Evolutionary conservation across 768 basidiomycete genomes (phyloP).

Genomic region (Phlegmacium glaucopus): DNA sequence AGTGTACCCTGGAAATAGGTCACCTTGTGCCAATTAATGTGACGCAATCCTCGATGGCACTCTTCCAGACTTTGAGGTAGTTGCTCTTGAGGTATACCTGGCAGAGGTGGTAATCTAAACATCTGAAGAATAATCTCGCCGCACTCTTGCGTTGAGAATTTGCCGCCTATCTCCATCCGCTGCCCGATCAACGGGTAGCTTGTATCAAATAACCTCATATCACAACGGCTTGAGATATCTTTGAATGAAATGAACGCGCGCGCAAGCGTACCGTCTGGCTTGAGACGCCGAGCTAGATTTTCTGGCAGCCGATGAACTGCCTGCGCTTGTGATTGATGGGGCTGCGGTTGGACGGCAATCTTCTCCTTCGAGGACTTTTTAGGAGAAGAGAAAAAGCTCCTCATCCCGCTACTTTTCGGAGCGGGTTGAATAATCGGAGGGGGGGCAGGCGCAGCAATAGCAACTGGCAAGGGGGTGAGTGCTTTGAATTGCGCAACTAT

Average conservation of each 20-base stretch:
- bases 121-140: constrained; percentile 90
- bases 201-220: constrained; percentile 81
- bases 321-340: constrained; percentile 34
- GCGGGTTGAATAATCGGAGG: constrained; percentile 45
- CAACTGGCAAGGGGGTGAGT: constrained; percentile 35
- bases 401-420: constrained; percentile 59
- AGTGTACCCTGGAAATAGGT: constrained; percentile 91
- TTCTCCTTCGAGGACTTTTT: constrained; percentile 58
- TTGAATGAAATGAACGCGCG: constrained; percentile 88
- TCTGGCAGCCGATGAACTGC: constrained; percentile 52
- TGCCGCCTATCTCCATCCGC: constrained; percentile 52
- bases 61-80: constrained; percentile 93
- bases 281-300: constrained; percentile 79
- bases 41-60: constrained; percentile 81
- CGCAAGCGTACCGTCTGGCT: constrained; percentile 84
- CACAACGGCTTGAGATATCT: constrained; percentile 79
- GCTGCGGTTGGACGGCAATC: constrained; percentile 36
- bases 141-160: constrained; percentile 64
- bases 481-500: constrained; percentile 76
- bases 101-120: constrained; percentile 85
- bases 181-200: constrained; percentile 80
- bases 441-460: constrained; percentile 20
- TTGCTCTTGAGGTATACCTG: constrained; percentile 73
- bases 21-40: constrained; percentile 92
- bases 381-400: constrained; percentile 74